Evolutionary conservation across 805 yeast species (phyloP).

Genomic region (Lipomyces japonicus): DNA sequence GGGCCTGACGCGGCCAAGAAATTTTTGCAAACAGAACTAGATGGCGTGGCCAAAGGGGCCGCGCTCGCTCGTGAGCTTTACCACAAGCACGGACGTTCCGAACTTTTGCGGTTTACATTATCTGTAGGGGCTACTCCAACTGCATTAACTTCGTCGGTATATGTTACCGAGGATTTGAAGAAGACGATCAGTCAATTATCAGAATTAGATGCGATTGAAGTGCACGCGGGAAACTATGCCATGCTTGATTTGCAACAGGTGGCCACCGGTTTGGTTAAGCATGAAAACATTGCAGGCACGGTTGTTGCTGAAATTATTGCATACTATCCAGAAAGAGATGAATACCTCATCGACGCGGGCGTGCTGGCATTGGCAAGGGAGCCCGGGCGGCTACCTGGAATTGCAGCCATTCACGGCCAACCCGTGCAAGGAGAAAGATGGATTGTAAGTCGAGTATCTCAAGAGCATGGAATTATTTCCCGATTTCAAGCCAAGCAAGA

Average conservation of each 20-base stretch:
- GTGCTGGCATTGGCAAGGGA: slow-evolving; percentile 68
- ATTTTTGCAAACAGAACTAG: slow-evolving; percentile 54
- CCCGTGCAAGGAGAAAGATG: slow-evolving; percentile 46
- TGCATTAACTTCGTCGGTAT: slow-evolving; percentile 42
- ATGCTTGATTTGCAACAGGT: slow-evolving; percentile 73
- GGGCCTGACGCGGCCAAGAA: slow-evolving; percentile 47
- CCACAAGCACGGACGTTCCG: slow-evolving; percentile 36
- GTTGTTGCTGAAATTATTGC: slow-evolving; percentile 61
- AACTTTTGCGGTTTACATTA: slow-evolving; percentile 41
- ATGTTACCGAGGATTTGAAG: not conserved
- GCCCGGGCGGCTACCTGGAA: slow-evolving; percentile 43
- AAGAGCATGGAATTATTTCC: slow-evolving; percentile 73
- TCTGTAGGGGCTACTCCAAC: slow-evolving; percentile 86
- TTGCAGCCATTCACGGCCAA: slow-evolving; percentile 23
- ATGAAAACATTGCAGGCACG: slow-evolving; percentile 47
- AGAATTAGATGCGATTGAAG: slow-evolving; percentile 49
- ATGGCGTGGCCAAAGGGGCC: slow-evolving; percentile 54
- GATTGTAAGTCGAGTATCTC: slow-evolving; percentile 65
- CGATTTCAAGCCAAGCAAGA: slow-evolving; percentile 42
- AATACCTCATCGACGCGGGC: slow-evolving; percentile 66
- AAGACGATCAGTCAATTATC: not conserved
- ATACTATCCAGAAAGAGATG: slow-evolving; percentile 59
- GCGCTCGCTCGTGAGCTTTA: slow-evolving; percentile 32
- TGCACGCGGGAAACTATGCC: slow-evolving; percentile 80
- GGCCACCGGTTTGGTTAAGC: slow-evolving; percentile 57